Base-by-base conservation (phyloP, 2,329 filamentous ascomycete genomes). In the Penicillium nordicum region DNA sequence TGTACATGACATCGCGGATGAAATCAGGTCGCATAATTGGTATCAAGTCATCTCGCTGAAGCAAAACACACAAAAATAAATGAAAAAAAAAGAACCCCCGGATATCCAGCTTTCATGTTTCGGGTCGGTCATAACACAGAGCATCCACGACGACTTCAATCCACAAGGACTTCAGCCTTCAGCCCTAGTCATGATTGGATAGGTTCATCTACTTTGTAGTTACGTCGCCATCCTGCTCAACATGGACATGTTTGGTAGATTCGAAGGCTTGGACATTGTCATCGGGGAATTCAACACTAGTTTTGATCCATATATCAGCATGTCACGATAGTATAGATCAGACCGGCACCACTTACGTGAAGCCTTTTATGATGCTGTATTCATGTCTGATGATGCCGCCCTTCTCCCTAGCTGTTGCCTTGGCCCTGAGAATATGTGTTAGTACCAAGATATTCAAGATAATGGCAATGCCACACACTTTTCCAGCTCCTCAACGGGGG, bases 311-410 rank as follows among this genome's bases (percentile, higher is more conserved):
- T 30, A 37, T 34, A 32, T 41, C 23, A 38, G 45, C 11, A 38
- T 47, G 30, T 8, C 14, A 12, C 9, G 29, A 42, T 36, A 11
- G 18, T 11, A 43, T 37, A 18, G n/a, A 25, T n/a, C 8, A 4
- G 23, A 36, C 16, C 5, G 16, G 34, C 56, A 27, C 34, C 45
- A 81, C 89, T 66, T 85, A 97, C 93, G 89, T 87, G 80, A 97
- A 97, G 57, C 88, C 92, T 80, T 93, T 95, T 82, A 96, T 92
- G 67, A 96, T 77, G 59, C 78, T 87, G 81, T 90, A 96, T 74
- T 94, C 89, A 67, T 94, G 86, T 53, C 79, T 84, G 78, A 97
- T 94, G 75, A 84, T 85, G 72, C 92, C 93, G 70, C 93, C 93
- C 72, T 93, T 85, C 41, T 88, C 82, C 58, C 73, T 78, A 66